Conservation (phyloP, 805 yeast genomes). For the Yamadazyma kitorensis region DNA sequence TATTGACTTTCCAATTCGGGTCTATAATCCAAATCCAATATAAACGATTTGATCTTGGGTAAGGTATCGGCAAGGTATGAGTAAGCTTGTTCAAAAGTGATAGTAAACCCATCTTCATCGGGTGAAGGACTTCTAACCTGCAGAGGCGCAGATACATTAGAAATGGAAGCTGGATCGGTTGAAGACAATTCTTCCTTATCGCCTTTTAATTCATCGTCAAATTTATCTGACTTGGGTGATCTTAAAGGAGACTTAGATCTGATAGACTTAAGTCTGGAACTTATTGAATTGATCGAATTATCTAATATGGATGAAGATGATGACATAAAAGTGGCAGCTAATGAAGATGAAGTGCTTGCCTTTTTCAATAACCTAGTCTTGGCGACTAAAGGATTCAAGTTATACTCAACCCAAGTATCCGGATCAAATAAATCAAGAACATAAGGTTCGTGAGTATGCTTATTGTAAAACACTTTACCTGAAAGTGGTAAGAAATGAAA, state of each 20-base stretch:
- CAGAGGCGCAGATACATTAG: neutral
- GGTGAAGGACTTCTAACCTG: neutral
- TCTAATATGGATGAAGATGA: too few species aligned
- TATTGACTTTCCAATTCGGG: conserved; percentile 46
- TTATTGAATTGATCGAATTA: conserved; percentile 24
- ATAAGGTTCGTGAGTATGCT: conserved; percentile 52
- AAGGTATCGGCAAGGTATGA: conserved; percentile 64
- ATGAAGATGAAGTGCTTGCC: neutral
- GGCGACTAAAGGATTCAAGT: conserved; percentile 71
- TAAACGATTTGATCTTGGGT: conserved; percentile 53
- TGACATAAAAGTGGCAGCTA: neutral
- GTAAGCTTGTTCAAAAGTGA: conserved; percentile 57
- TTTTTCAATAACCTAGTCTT: conserved; percentile 17
- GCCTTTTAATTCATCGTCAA: conserved; percentile 4
- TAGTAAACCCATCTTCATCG: conserved; percentile 14
- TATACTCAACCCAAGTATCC: conserved; percentile 73
- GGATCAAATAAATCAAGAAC: conserved; percentile 78
- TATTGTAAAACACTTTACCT: conserved; percentile 72
- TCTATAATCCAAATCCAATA: conserved; percentile 54
- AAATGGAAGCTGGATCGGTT: neutral
- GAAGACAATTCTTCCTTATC: neutral
- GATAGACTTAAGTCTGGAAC: conserved; percentile 26
- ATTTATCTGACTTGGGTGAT: conserved; percentile 11
- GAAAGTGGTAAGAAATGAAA: conserved; percentile 73
- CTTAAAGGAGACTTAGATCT: conserved; percentile 15